phyloP scores from a whole-genome alignment of 441 rosid genomes.

The Gossypium lobatum region DNA sequence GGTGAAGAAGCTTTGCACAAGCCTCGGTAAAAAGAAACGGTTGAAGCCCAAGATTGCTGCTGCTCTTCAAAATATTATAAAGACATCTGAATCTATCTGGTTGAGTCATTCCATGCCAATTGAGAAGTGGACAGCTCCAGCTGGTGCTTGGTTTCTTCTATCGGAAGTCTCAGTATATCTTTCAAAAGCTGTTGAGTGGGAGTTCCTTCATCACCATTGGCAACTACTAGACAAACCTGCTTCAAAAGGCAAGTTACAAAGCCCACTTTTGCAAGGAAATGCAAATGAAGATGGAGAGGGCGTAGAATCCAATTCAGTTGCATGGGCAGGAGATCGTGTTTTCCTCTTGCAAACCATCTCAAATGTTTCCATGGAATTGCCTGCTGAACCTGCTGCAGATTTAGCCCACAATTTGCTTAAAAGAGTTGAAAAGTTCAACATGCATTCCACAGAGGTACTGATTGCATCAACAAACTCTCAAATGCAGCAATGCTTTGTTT shows the following conservation, averaged over 20 bases:
- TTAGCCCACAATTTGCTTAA: slow-evolving; percentile 79
- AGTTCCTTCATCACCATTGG: slow-evolving; percentile 92
- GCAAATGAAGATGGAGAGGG: slow-evolving; percentile 34
- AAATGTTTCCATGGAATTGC: slow-evolving; percentile 80
- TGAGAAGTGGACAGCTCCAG: slow-evolving; percentile 87
- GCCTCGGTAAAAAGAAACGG: slow-evolving; percentile 72
- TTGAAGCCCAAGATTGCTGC: slow-evolving; percentile 58
- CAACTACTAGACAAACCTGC: slow-evolving; percentile 68
- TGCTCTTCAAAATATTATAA: slow-evolving; percentile 74
- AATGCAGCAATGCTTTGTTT: neutral
- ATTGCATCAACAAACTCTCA: neutral
- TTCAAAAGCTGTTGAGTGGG: slow-evolving; percentile 82
- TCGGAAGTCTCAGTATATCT: slow-evolving; percentile 83
- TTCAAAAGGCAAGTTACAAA: slow-evolving; percentile 28
- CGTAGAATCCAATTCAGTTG: slow-evolving; percentile 48
- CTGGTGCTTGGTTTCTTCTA: slow-evolving; percentile 92
- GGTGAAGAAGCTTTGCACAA: slow-evolving; percentile 81
- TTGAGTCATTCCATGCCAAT: slow-evolving; percentile 60
- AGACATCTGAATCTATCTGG: slow-evolving; percentile 78
- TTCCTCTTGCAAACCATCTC: slow-evolving; percentile 91
- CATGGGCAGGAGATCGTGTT: slow-evolving; percentile 93
- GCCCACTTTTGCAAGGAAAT: slow-evolving; percentile 24
- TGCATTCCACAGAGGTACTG: slow-evolving; percentile 90
- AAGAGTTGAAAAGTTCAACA: slow-evolving; percentile 74
- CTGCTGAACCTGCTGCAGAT: slow-evolving; percentile 81